Conservation (phyloP, 345 rosid genomes). For the Erucastrum elatum region DNA sequence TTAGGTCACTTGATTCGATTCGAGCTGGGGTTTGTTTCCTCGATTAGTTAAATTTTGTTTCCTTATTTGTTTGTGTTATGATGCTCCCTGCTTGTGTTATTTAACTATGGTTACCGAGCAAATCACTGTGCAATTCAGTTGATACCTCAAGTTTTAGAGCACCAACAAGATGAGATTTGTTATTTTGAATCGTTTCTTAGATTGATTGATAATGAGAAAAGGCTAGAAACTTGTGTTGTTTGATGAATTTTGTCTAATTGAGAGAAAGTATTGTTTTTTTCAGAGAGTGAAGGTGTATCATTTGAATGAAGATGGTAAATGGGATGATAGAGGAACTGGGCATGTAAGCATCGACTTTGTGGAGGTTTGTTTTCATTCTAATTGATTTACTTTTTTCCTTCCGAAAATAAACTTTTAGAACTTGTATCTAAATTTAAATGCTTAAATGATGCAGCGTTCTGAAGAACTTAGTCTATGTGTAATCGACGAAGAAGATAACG, state of each 20-base stretch:
- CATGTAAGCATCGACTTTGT: constrained; percentile 82
- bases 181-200: not conserved
- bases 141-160: not conserved
- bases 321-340: constrained; percentile 99
- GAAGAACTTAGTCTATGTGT: constrained; percentile 86
- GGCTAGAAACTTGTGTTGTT: not conserved
- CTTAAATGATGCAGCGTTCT: constrained; percentile 62
- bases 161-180: not conserved
- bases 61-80: not conserved
- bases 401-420: not conserved
- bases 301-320: constrained; percentile 86
- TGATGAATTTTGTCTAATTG: constrained; percentile 7
- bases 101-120: not conserved
- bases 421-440: constrained; percentile 18
- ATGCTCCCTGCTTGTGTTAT: not conserved
- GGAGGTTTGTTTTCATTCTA: constrained; percentile 64
- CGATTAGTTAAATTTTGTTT: constrained; percentile 4
- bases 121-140: constrained; percentile 10
- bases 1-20: constrained; percentile 13
- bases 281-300: constrained; percentile 98
- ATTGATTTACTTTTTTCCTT: constrained; percentile 22
- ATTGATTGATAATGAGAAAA: not conserved
- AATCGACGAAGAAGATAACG: constrained; percentile 90
- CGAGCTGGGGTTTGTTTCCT: constrained; percentile 9
- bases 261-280: not conserved